Evolutionary conservation across 345 rosid genomes (phyloP), one percentile per base, ranked within the genome.

Genomic region (Citrus trifoliata): DNA sequence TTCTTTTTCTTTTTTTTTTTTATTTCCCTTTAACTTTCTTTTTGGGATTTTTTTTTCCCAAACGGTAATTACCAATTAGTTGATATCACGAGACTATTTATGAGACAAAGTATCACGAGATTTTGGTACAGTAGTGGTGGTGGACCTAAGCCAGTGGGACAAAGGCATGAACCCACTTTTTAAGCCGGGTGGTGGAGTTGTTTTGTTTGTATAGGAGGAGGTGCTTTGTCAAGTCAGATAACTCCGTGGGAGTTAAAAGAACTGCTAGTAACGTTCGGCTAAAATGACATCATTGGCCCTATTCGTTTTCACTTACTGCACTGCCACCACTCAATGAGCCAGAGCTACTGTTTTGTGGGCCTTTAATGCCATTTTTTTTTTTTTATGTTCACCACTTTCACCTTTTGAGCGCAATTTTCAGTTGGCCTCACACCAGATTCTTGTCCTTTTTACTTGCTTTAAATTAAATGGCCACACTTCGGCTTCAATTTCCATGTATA

Each of bases 51-150:
- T 1, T 7, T 61, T 25, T 56, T 8, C 1, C 7, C 14, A 56
- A 10, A 32, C 12, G 61, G 65, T 63, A 58, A 65, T 32, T 27
- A 46, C 18, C 51, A 3, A 46, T 46, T 46, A 2, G 56, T 28
- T 67, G 71, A 58, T 58, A 73, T 81, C 82, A 83, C 82, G 79
- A 79, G 83, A 83, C 48, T 27, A 68, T 46, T 24, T 35, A 42
- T 27, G 37, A 62, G 79, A 82, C 81, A 86, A 53, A 18, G 59
- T 6, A 32, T 75, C 80, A 81, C 86, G 80, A 74, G 79, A 68
- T 24, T 7, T 72, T 72, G 67, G 67, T 14, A 71, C 37, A 27
- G 30, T 10, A 37, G 76, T 24, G 72, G 56, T 12, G 56, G 76
- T 38, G 68, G 56, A 19, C 70, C 77, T 38, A 27, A 1, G 30